Conservation (phyloP, 2,329 filamentous ascomycete species). For the Cladosporium sp. region DNA sequence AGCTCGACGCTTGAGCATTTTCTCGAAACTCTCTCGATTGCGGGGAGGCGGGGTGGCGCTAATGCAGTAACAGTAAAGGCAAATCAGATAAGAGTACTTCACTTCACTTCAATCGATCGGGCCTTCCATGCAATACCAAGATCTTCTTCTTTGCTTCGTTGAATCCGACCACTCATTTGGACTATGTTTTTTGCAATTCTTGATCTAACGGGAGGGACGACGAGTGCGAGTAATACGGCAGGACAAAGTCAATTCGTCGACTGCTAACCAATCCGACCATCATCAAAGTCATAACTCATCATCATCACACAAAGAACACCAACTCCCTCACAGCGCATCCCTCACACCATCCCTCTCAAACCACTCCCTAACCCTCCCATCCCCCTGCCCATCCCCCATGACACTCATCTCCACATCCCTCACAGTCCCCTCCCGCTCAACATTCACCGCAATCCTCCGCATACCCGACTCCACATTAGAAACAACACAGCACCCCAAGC, state of each 20-base stretch:
- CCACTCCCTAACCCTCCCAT: slow-evolving; percentile 14
- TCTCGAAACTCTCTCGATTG: slow-evolving; percentile 1
- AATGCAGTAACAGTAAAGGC: slow-evolving; percentile 11
- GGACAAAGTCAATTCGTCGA: not conserved
- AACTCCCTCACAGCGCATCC: not conserved
- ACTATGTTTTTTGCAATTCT: too few species aligned
- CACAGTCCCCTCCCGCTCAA: not conserved
- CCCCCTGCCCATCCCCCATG: slow-evolving; percentile 13
- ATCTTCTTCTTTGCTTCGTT: too few species aligned
- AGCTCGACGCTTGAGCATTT: slow-evolving; percentile 3
- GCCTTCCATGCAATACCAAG: not conserved
- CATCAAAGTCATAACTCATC: slow-evolving; percentile 1
- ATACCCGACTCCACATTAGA: slow-evolving; percentile 23
- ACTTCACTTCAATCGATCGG: not conserved
- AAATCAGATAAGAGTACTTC: not conserved
- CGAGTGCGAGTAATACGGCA: too few species aligned
- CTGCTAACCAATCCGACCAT: not conserved
- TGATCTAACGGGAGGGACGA: too few species aligned
- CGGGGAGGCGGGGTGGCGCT: slow-evolving; percentile 9
- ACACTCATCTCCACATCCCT: slow-evolving; percentile 15
- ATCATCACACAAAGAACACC: not conserved
- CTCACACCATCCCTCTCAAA: slow-evolving; percentile 9
- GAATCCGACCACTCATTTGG: too few species aligned
- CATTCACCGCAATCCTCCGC: not conserved
- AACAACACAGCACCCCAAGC: slow-evolving; percentile 21